Conservation (phyloP, 2,329 filamentous ascomycete species). For the Ophiostoma perfectum region DNA sequence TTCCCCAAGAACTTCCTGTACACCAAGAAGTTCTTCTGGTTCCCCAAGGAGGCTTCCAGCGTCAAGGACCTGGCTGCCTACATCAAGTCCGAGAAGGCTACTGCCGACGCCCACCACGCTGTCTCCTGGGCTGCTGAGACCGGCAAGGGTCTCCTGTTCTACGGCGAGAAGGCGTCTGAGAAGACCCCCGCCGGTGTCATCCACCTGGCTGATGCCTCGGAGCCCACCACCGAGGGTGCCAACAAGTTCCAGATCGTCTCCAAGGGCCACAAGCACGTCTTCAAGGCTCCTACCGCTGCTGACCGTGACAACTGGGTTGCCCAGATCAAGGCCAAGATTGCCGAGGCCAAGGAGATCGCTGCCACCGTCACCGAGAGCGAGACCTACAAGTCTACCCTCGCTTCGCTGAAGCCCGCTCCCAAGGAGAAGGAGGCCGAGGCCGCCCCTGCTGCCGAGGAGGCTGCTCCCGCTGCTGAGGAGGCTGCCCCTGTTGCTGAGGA, state of each 20-base stretch:
- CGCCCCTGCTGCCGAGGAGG: conserved; percentile 22
- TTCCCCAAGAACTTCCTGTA: conserved; percentile 86
- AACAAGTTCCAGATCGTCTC: conserved; percentile 82
- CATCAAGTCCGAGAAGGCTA: conserved; percentile 82
- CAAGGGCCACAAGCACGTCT: conserved; percentile 85
- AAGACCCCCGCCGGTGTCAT: conserved; percentile 81
- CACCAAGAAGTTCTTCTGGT: conserved; percentile 91
- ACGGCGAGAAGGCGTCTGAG: conserved; percentile 75
- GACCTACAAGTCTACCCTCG: conserved; percentile 79
- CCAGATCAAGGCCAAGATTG: conserved; percentile 73
- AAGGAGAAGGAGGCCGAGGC: conserved; percentile 43
- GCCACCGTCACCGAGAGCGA: conserved; percentile 70
- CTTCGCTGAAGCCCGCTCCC: conserved; percentile 57
- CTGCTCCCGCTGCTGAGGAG: conserved; percentile 26
- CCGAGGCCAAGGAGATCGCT: conserved; percentile 77
- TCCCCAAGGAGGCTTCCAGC: conserved; percentile 67
- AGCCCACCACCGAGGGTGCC: conserved; percentile 68
- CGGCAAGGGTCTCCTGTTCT: conserved; percentile 91
- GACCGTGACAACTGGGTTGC: conserved; percentile 92
- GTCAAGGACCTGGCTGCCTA: conserved; percentile 69
- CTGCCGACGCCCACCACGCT: conserved; percentile 66
- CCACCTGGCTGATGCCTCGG: conserved; percentile 63
- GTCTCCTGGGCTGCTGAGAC: conserved; percentile 89
- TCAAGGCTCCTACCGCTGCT: conserved; percentile 68
- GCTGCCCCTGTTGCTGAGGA: conserved; percentile 20